phyloP scores from a whole-genome alignment of 2,329 filamentous ascomycete species.

The Fusarium sp. region DNA sequence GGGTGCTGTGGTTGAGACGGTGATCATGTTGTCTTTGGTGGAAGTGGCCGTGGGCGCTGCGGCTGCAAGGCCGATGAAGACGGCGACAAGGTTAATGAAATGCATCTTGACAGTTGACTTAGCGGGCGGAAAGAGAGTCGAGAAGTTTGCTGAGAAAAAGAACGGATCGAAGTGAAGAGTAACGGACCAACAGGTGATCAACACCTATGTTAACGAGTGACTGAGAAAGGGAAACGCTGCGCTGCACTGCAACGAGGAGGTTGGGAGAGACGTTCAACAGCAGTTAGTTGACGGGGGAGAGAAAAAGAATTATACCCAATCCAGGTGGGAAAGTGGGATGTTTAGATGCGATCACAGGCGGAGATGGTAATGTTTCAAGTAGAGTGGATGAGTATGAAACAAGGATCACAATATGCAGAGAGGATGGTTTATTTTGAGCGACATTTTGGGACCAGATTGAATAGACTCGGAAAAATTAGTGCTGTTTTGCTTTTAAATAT shows the following conservation, averaged over 20 bases:
- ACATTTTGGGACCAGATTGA: not conserved
- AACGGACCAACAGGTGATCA: conserved; percentile 28
- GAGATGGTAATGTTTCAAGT: conserved; percentile 39
- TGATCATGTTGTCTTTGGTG: conserved; percentile 20
- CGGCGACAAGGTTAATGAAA: conserved; percentile 5
- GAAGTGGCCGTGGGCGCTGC: conserved; percentile 26
- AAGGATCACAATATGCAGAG: conserved; percentile 12
- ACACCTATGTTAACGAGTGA: conserved; percentile 34
- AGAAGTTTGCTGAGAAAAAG: not conserved
- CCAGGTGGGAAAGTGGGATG: not conserved
- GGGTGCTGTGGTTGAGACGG: conserved; percentile 26
- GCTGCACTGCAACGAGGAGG: conserved; percentile 16
- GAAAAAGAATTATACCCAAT: not conserved
- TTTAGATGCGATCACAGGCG: conserved; percentile 25
- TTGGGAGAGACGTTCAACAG: not conserved
- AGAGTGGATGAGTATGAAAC: conserved; percentile 27
- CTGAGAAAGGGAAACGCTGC: conserved; percentile 28
- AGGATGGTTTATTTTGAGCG: not conserved
- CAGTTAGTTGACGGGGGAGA: not conserved
- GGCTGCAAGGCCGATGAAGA: conserved; percentile 21
- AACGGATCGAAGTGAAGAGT: conserved; percentile 12
- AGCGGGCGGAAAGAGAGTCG: not conserved
- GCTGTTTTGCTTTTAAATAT: not conserved
- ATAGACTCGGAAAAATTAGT: not conserved
- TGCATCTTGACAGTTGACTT: conserved; percentile 19